Evolutionary conservation across 768 basidiomycete species (phyloP).

Genomic region (Trametes gibbosa): DNA sequence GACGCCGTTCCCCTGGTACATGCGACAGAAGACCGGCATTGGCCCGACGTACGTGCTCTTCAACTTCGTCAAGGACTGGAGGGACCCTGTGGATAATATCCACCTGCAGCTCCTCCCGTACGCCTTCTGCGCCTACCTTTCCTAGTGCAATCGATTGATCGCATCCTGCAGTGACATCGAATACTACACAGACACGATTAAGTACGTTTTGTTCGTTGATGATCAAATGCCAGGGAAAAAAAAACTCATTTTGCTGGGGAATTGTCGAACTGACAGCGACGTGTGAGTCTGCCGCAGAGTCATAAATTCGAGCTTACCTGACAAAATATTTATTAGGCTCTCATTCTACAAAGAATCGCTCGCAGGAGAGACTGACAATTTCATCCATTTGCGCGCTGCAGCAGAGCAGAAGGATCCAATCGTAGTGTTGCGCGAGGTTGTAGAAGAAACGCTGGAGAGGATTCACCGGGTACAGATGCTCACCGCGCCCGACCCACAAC

Average conservation of each 20-base stretch:
- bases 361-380: background rate
- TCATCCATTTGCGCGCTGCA: background rate
- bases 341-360: background rate
- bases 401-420: background rate
- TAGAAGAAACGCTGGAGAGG: background rate
- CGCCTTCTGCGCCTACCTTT: background rate
- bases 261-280: background rate
- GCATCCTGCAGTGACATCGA: background rate
- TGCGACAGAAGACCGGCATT: slow-evolving; percentile 30
- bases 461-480: background rate
- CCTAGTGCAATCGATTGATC: background rate
- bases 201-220: background rate
- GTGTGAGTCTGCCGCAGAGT: slow-evolving; percentile 9
- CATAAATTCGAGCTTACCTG: background rate
- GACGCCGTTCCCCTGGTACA: slow-evolving; percentile 27
- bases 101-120: slow-evolving; percentile 39
- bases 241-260: background rate
- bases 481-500: background rate
- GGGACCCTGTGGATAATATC: slow-evolving; percentile 24
- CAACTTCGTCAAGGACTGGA: slow-evolving; percentile 27
- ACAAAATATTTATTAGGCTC: background rate
- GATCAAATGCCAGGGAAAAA: too few species aligned
- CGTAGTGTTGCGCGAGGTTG: background rate
- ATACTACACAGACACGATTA: background rate
- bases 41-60: slow-evolving; percentile 35